Evolutionary conservation across 2,329 filamentous ascomycete species (phyloP).

Genomic region (Venturia nashicola): DNA sequence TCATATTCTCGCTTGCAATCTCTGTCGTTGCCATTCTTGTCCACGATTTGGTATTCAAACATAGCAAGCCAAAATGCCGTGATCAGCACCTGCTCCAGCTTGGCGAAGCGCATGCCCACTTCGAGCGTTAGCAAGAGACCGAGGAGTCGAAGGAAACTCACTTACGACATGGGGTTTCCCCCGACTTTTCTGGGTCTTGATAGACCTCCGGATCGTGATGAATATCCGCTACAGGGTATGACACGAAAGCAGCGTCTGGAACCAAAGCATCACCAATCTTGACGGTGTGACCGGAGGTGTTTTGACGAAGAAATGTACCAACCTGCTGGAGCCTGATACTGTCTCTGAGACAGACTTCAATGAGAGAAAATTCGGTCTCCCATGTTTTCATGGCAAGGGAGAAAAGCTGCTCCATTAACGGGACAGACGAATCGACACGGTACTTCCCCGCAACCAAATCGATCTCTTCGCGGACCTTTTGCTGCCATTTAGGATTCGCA

Average conservation of each 20-base stretch:
- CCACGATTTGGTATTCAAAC: constrained; percentile 34
- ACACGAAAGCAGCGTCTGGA: constrained; percentile 34
- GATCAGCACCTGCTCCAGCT: constrained; percentile 40
- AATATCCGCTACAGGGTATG: not conserved
- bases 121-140: not conserved
- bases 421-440: constrained; percentile 18
- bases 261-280: constrained; percentile 37
- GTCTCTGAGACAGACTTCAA: constrained; percentile 42
- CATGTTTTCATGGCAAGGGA: constrained; percentile 39
- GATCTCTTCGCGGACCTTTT: constrained; percentile 35
- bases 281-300: constrained; percentile 34
- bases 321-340: constrained; percentile 38
- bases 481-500: constrained; percentile 31
- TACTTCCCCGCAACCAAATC: constrained; percentile 32
- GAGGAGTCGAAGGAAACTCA: not conserved
- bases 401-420: constrained; percentile 27
- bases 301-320: constrained; percentile 40
- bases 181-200: constrained; percentile 35
- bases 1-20: not conserved
- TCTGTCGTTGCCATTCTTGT: constrained; percentile 22
- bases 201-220: constrained; percentile 25
- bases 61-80: constrained; percentile 36
- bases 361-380: constrained; percentile 41
- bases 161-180: constrained; percentile 21
- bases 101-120: constrained; percentile 34